Base-by-base conservation (phyloP, 2,329 filamentous ascomycete species). In the Aspergillus ochraceus region DNA sequence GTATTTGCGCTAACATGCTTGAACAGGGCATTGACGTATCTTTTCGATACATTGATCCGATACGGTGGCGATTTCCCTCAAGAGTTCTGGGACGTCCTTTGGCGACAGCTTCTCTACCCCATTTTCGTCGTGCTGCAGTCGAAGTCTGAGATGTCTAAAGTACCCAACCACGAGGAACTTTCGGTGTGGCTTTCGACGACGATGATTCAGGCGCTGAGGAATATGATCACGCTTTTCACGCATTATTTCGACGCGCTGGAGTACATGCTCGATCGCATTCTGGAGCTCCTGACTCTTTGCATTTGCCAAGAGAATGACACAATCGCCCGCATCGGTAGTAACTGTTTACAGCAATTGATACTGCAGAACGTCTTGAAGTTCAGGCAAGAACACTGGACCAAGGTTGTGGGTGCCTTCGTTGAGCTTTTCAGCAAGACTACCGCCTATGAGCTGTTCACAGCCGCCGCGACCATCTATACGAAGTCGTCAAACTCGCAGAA, bases 221-320 rank as follows among this genome's bases (percentile, higher is more conserved):
- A 98, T 77, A 97, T 99, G 91, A 98, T 99, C 69, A 94, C 92
- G 0, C 85, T 99, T 24, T 99, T 99, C 76, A 99, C 96, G 0
- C 96, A 99, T 77, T 99, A 98, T 77, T 99, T 99, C 66, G 91
- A 96, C 60, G 88, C 92, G 0, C 81, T 99, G 10, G 92, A 98
- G 77, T 96, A 97, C 73, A 99, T 99, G 95, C 85, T 99, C 19
- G 92, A 97, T 75, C 86, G 95, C n/a, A 98, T 99, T 75, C 79
- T 99, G 42, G 94, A 98, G 75, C 85, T 99, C 20, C 81, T 99
- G 11, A 93, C 92, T 3, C 85, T 99, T 11, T 99, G 95, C 73
- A 99, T 99, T 64, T 98, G 94, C 74, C 95, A 99, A 76, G 95
- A 99, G 74, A 99, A 99, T 69, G 95, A 99, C 71, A 99, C 96